Conservation (phyloP, 208 protist genomes). For the Leishmania amazonensis region DNA sequence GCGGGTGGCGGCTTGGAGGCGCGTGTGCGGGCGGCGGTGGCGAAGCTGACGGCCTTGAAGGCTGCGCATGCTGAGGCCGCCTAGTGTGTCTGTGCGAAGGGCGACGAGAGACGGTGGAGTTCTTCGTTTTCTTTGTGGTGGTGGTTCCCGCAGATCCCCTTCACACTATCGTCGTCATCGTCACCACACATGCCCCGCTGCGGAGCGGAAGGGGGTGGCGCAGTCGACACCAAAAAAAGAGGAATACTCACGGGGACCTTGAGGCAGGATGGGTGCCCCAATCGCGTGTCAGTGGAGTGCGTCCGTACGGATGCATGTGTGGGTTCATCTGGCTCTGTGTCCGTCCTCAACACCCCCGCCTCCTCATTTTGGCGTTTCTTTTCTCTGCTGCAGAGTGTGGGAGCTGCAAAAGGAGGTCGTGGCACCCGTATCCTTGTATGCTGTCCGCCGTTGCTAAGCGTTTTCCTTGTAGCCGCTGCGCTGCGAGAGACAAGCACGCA, state of each 20-base stretch:
- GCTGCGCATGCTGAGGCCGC: too few species aligned
- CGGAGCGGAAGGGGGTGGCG: not conserved
- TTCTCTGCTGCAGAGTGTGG: not conserved
- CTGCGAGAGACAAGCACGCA: not conserved
- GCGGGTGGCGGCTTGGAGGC: slow-evolving; percentile 11
- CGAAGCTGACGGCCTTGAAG: slow-evolving; percentile 18
- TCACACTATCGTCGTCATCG: not conserved
- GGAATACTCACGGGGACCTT: not conserved
- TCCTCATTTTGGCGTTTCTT: not conserved
- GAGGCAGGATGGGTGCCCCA: not conserved
- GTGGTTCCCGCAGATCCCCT: not conserved
- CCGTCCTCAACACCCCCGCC: not conserved
- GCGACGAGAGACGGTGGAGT: not conserved
- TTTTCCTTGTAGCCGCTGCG: not conserved
- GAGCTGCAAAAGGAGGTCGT: not conserved
- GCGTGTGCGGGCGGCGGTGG: slow-evolving; percentile 21
- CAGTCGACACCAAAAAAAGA: not conserved
- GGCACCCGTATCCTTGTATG: not conserved
- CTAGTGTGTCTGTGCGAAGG: not conserved
- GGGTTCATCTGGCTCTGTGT: not conserved
- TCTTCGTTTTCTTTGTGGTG: not conserved
- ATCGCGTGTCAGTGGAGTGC: not conserved
- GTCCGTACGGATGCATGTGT: not conserved
- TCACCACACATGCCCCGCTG: not conserved
- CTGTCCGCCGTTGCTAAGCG: not conserved